Evolutionary conservation across 2,329 filamentous ascomycete species (phyloP).

Genomic region (Seiridium unicorne): DNA sequence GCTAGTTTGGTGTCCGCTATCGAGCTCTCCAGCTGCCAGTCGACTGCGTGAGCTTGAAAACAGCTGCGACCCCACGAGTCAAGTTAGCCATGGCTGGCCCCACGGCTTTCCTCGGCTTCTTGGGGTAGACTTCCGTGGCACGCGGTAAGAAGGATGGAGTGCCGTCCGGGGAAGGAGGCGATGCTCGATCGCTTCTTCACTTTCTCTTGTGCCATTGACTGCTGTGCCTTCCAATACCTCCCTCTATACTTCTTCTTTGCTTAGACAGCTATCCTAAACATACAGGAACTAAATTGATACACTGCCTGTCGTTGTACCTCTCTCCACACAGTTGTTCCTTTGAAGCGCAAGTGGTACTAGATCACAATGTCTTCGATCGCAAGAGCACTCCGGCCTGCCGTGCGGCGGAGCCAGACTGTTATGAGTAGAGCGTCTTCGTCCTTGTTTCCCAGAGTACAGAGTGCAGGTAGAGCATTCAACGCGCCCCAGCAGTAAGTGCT

Average conservation of each 20-base stretch:
- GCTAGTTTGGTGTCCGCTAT: not conserved
- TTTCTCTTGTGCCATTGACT: not conserved
- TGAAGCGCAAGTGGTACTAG: not conserved
- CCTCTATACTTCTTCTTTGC: too few species aligned
- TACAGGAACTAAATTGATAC: too few species aligned
- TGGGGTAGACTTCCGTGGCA: conserved; percentile 1
- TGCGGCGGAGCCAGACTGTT: conserved; percentile 42
- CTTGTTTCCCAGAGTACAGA: conserved; percentile 19
- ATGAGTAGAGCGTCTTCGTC: conserved; percentile 24
- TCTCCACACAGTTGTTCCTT: too few species aligned
- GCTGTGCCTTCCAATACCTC: too few species aligned
- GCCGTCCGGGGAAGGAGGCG: conserved; percentile 4
- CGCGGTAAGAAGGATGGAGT: conserved; percentile 4
- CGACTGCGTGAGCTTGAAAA: not conserved
- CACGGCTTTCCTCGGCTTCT: conserved; percentile 22
- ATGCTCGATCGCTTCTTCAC: not conserved
- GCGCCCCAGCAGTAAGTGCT: conserved; percentile 30
- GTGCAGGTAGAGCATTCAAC: conserved; percentile 17
- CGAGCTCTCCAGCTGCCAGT: not conserved
- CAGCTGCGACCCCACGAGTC: not conserved
- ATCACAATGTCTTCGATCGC: conserved; percentile 46
- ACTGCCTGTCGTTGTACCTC: not conserved
- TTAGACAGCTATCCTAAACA: too few species aligned
- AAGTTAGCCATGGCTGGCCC: conserved; percentile 6
- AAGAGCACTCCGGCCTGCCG: conserved; percentile 49